phyloP scores from a whole-genome alignment of 805 yeast genomes.

The Pichia paraexigua region DNA sequence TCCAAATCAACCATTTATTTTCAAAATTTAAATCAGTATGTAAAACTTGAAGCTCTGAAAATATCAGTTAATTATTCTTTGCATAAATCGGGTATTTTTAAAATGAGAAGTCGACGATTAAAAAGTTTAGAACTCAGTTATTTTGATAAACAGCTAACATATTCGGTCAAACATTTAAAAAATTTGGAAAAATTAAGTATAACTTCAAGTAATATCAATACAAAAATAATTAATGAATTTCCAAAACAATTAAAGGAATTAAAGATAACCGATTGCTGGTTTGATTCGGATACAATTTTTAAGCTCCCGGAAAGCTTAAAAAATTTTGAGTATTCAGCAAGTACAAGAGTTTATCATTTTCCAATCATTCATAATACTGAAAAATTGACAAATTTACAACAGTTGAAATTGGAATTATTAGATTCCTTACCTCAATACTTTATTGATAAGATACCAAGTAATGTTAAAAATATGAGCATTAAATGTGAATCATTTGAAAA shows the following conservation, averaged over 20 bases:
- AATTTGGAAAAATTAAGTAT: neutral
- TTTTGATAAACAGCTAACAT: constrained; percentile 1
- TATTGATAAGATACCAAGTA: neutral
- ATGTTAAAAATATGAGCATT: neutral
- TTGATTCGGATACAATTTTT: neutral
- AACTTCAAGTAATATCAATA: constrained; percentile 2
- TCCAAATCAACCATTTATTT: constrained; percentile 2
- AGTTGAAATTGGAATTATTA: neutral
- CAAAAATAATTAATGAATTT: neutral
- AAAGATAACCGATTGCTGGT: constrained; percentile 1
- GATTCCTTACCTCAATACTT: neutral
- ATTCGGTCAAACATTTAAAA: neutral
- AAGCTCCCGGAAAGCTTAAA: neutral
- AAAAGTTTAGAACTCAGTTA: neutral
- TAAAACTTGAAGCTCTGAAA: neutral
- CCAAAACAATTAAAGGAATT: neutral
- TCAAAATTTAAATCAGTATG: neutral
- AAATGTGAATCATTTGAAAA: neutral
- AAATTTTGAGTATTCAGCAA: neutral
- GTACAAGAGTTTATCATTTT: neutral
- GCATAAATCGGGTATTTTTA: constrained; percentile 3
- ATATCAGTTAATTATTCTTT: constrained; percentile 2
- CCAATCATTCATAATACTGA: constrained; percentile 1
- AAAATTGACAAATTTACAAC: neutral
- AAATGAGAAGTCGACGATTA: neutral